Base-by-base conservation (phyloP, 441 rosid species). In the Macaranga tanarius region DNA sequence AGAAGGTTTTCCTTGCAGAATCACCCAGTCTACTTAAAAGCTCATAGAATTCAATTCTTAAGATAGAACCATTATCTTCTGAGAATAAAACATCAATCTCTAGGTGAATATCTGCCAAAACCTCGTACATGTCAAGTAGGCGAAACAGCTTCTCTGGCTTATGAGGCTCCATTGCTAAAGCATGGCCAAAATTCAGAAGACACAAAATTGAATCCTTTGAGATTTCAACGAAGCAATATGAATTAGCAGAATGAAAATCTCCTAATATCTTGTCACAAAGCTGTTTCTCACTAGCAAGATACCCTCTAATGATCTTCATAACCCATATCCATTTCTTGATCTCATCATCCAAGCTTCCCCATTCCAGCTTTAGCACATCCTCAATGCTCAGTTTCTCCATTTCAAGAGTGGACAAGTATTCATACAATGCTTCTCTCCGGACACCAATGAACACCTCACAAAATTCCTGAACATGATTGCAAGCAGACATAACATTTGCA, bases 141-240 rank as follows among this genome's bases (percentile, higher is more conserved):
- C 86, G 70, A 54, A 84, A 80, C 70, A 91, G 79, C 82, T 83
- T 93, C 77, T 93, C 97, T 1, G 89, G 91, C 76, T 79, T 77
- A 66, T 71, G 75, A 31, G 90, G 84, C 34, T 89, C 81, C 79
- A 90, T 79, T 22, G 85, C 79, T 45, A 88, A 76, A 9, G 94
- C 93, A 77, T 88, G 90, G 22, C 94, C 94, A 22, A 88, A 93
- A 75, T 77, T 86, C 82, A 93, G 73, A 70, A 93, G 93, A 82
- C 79, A 70, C 5, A 89, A 69, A 58, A 89, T 44, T 38, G 88
- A 73, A 42, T 81, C 81, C 74, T 83, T 87, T 0, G 94, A 81
- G n/a, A 88, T 86, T 76, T 89, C 92, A n/a, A 82, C 63, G 57
- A 93, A 91, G 80, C 94, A 88, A 65, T 64, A 47, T 0, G 86